phyloP scores from a whole-genome alignment of 2,329 filamentous ascomycete species.

The Zelopaecilomyces penicillatus region DNA sequence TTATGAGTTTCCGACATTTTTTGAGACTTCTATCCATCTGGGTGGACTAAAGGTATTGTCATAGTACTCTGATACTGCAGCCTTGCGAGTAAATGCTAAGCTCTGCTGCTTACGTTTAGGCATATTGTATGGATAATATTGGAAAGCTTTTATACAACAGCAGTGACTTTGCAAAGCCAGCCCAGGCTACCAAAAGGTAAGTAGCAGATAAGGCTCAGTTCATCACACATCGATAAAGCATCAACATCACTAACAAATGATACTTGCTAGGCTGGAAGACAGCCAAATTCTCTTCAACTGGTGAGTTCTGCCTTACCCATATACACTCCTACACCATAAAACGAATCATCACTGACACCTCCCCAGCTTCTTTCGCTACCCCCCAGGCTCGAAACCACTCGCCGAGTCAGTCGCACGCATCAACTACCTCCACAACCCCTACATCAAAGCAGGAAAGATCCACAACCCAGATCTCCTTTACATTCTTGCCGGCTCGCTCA shows the following conservation, averaged over 20 bases:
- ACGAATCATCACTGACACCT: background rate
- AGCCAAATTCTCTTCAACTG: constrained; percentile 29
- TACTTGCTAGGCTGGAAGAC: constrained; percentile 29
- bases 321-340: background rate
- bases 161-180: constrained; percentile 25
- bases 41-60: constrained; percentile 30
- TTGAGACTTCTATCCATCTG: constrained; percentile 28
- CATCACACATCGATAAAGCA: no score
- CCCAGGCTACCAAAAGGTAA: constrained; percentile 28
- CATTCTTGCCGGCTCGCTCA: constrained; percentile 49
- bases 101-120: constrained; percentile 16
- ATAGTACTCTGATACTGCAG: no score
- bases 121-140: constrained; percentile 31
- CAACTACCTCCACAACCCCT: constrained; percentile 31
- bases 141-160: constrained; percentile 27
- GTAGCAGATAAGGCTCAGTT: no score
- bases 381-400: constrained; percentile 20
- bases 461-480: constrained; percentile 31
- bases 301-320: constrained; percentile 13
- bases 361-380: constrained; percentile 21
- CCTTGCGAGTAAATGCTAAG: no score
- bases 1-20: constrained; percentile 31
- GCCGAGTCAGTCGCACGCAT: constrained; percentile 30
- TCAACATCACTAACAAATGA: no score
- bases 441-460: constrained; percentile 27